These are phyloP conservation scores for Trypanosoma congolense DNA, from an alignment of 208 protist species.

Conservation along the genomic window DNA sequence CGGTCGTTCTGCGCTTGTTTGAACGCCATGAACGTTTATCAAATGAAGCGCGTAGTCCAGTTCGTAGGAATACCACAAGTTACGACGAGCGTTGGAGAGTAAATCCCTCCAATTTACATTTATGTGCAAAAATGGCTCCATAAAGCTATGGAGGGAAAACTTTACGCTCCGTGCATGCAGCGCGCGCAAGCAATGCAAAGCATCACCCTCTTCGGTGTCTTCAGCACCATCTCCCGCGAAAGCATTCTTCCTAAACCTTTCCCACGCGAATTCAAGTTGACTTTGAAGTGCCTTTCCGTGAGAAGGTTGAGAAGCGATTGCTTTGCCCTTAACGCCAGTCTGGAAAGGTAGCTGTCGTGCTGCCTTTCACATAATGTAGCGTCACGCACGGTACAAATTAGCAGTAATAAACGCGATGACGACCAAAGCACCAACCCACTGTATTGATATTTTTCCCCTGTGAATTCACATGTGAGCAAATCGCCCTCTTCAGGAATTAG, in stretches of 20 bases:
- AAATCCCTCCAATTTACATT: constrained; percentile 9
- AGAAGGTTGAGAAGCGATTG: constrained; percentile 52
- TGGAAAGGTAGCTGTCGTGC: constrained; percentile 36
- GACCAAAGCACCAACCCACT: constrained; percentile 64
- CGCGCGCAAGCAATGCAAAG: constrained; percentile 7
- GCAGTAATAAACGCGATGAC: constrained; percentile 57
- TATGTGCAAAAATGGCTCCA: constrained; percentile 10
- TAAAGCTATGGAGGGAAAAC: constrained; percentile 1
- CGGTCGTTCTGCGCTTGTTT: too few species aligned
- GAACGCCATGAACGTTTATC: neutral
- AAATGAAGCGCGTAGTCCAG: constrained; percentile 20
- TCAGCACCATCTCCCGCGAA: neutral
- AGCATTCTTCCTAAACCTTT: constrained; percentile 26
- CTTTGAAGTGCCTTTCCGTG: constrained; percentile 66
- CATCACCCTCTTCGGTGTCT: constrained; percentile 1
- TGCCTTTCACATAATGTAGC: constrained; percentile 11
- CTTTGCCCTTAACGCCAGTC: constrained; percentile 41
- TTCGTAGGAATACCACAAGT: neutral
- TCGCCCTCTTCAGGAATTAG: constrained; percentile 24
- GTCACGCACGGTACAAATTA: constrained; percentile 36
- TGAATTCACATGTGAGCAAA: constrained; percentile 19
- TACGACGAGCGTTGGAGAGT: neutral
- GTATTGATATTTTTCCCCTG: constrained; percentile 52
- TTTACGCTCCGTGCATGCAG: constrained; percentile 8
- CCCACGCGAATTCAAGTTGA: constrained; percentile 51